Conservation (phyloP, 208 protist species). For the Novymonas esmeraldas region DNA sequence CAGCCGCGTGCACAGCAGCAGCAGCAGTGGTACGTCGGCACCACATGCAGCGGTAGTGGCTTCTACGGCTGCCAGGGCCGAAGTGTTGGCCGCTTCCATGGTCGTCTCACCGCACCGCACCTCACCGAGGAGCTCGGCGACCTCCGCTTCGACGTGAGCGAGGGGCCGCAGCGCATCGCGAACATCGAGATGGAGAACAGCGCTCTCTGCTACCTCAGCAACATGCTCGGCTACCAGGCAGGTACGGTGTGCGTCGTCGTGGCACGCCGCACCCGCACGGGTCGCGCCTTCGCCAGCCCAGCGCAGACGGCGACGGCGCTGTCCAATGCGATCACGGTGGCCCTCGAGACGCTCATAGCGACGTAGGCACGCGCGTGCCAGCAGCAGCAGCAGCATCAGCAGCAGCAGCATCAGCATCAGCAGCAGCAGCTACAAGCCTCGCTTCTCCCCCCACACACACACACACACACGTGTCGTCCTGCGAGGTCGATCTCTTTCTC, state of each 20-base stretch:
- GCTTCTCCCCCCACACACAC: too few species aligned
- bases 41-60: conserved; percentile 63
- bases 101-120: conserved; percentile 47
- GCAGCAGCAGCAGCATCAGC: neutral
- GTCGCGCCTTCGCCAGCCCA: conserved; percentile 45
- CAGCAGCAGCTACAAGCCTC: too few species aligned
- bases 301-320: conserved; percentile 41
- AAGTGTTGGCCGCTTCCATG: conserved; percentile 59
- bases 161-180: conserved; percentile 43
- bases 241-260: conserved; percentile 70
- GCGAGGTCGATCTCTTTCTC: too few species aligned
- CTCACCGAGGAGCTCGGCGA: conserved; percentile 55
- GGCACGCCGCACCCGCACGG: conserved; percentile 41
- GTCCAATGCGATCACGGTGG: conserved; percentile 47
- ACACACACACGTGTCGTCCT: too few species aligned
- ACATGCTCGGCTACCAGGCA: conserved; percentile 67
- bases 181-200: conserved; percentile 89
- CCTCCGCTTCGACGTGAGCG: conserved; percentile 50
- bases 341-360: conserved; percentile 55
- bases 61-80: conserved; percentile 87
- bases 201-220: conserved; percentile 65
- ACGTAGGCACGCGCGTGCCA: conserved; percentile 8
- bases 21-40: conserved; percentile 58
- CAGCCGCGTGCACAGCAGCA: conserved; percentile 20
- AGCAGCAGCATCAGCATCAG: neutral